Evolutionary conservation across 1,284 basidiomycete species (phyloP), one percentile per base, ranked within the genome.

Genomic region (Ustilago xerochloae): DNA sequence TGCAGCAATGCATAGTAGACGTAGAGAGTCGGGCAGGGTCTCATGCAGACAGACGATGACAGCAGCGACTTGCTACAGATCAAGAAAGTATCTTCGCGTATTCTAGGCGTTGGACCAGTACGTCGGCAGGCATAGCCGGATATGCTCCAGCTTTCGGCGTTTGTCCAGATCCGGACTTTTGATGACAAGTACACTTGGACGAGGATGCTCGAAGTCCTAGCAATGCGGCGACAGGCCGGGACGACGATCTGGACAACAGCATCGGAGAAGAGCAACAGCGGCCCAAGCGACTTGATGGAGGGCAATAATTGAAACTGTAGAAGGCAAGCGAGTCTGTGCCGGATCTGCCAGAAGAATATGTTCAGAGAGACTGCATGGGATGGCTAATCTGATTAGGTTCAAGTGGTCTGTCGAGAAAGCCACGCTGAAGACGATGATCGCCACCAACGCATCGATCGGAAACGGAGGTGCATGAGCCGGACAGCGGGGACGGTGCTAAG

Each of bases 361-460:
- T 43, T 20, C 41, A 32, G 15, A 29, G 28, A 18, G 4, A 32
- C 29, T n/a, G 45, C 45, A 29, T 24, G n/a, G 9, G 9, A 30
- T 29, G 48, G 30, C 20, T 10, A 32, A 48, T 48, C 46, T 26
- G 46, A 48, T 48, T 33, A 50, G 32, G 32, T 35, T n/a, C 15
- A 9, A n/a, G 28, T 16, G 29, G n/a, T 8, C 29, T 26, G 46
- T 18, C 5, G 28, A 18, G 16, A 22, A 30, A 50, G 48, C 48
- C 48, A 49, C 47, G 33, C 24, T 18, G 48, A 7, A 33, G 6
- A 15, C 12, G n/a, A 20, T 50, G 20, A 50, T 50, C 32, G 48
- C 48, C 32, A 50, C 48, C 33, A 50, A 50, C 48, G 48, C 29
- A 33, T 20, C 32, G 18, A 35, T 32, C 20, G 48, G 13, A 15